phyloP scores from a whole-genome alignment of 306 rosid genomes.

The Cucumis hystrix region DNA sequence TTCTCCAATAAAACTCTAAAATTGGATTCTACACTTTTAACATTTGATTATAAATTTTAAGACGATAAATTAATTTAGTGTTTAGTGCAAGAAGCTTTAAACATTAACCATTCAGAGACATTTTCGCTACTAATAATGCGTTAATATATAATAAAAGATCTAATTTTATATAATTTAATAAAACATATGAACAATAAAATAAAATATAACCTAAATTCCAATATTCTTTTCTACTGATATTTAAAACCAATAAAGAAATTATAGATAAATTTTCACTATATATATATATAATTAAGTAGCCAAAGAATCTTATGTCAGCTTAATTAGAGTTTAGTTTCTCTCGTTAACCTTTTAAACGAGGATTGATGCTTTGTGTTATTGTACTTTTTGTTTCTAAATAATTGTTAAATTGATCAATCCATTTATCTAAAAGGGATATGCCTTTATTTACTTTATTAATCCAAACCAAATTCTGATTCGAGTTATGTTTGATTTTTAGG shows the following conservation, averaged over 20 bases:
- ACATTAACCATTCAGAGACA: background rate
- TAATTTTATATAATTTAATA: background rate
- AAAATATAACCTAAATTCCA: background rate
- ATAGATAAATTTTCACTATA: background rate
- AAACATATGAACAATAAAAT: background rate
- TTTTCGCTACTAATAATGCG: background rate
- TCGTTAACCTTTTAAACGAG: background rate
- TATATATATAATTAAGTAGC: background rate
- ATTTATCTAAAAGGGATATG: background rate
- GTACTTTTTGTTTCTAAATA: background rate
- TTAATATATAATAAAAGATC: background rate
- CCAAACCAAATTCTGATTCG: no score
- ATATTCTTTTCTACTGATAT: background rate
- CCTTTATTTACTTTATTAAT: background rate
- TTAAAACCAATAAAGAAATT: background rate
- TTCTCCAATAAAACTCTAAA: background rate
- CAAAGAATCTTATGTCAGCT: background rate
- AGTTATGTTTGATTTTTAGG: no score
- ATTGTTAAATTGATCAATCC: background rate
- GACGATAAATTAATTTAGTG: background rate
- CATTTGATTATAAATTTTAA: background rate
- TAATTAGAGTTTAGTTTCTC: background rate
- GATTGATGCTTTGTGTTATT: background rate
- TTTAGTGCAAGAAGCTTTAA: background rate
- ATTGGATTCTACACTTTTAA: background rate